Evolutionary conservation across 139 green algal genomes (phyloP).

Genomic region (Astrephomene gubernaculifera): DNA sequence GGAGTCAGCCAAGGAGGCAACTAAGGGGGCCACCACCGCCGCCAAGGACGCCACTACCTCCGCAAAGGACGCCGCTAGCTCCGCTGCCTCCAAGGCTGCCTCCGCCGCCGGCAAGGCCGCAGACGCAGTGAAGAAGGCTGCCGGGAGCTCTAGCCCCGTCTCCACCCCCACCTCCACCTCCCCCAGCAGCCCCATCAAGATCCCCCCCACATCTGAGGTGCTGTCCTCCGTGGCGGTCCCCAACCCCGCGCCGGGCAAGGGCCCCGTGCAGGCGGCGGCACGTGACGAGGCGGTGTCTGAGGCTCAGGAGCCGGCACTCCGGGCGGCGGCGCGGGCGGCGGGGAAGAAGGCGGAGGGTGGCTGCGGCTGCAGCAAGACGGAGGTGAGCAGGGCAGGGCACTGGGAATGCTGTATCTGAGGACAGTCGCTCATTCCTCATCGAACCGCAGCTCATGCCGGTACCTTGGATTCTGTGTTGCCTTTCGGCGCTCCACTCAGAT

Average conservation of each 20-base stretch:
- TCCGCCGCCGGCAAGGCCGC: not conserved
- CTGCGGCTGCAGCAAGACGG: not conserved
- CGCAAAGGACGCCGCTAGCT: no score
- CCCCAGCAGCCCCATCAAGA: not conserved
- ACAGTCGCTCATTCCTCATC: no score
- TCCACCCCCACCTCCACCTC: not conserved
- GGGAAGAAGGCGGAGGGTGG: not conserved
- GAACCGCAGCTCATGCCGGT: not conserved
- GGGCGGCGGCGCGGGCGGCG: not conserved
- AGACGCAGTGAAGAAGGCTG: not conserved
- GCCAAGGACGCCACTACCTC: not conserved
- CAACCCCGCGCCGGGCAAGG: not conserved
- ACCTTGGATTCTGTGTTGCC: not conserved
- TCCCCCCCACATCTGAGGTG: constrained; percentile 17
- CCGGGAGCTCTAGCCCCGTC: not conserved
- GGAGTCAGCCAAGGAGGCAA: no score
- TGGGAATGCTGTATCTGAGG: no score
- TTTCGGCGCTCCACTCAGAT: not conserved
- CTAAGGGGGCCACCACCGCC: no score
- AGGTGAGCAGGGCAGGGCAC: not conserved
- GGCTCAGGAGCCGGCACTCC: not conserved
- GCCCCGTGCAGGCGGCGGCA: not conserved
- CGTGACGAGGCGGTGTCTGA: constrained; percentile 1
- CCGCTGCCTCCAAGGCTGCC: not conserved
- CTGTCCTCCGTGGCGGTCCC: constrained; percentile 1